Evolutionary conservation across 2,329 filamentous ascomycete species (phyloP), one percentile per base, ranked within the genome.

Genomic region (Ophiostoma populinum): DNA sequence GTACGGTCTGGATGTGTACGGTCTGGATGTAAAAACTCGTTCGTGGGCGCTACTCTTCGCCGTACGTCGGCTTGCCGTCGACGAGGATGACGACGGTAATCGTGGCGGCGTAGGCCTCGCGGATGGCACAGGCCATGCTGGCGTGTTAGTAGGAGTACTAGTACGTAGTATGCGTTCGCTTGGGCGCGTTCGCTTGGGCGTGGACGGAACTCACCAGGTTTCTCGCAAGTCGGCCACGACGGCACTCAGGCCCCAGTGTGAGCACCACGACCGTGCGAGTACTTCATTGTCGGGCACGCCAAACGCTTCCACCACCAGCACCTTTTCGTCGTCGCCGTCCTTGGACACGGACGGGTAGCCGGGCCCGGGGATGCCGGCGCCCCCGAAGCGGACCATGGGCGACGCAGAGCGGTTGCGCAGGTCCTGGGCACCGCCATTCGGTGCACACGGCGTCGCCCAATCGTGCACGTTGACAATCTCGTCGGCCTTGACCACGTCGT

Each of bases 231-330:
- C 75, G 7, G 76, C 76, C 39, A 82, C 67, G 13, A 85, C 57
- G 1, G 79, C 78, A 47, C 67, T 74, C 46, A 81, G 54, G 3
- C 79, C 79, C 68, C 76, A 80, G 46, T 81, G 75, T 37, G 75
- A 68, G 50, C 78, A 83, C 79, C 79, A 85, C 6, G 79, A 77
- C 42, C 79, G 60, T 1, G 75, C 78, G 46, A 85, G 64, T 4
- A 82, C 78, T 52, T 83, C 79, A 44, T 83, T 82, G 51, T 83
- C 79, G 32, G 61, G 61, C 16, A 78, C 75, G 1, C 79, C 79
- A 49, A 80, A 74, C 1, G 77, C 75, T 54, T 83, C 75, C 11
- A 83, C 63, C 5, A 77, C 73, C 7, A 85, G 58, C 4, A 85
- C 76, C 45, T 68, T 67, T 44, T 78, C 75, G 18, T 70, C 58